Percentiles rank a stretch among this genome's conserved stretches.
phyloP scores from a whole-genome alignment of 2,329 filamentous ascomycete genomes.

The Thelonectria rubi region DNA sequence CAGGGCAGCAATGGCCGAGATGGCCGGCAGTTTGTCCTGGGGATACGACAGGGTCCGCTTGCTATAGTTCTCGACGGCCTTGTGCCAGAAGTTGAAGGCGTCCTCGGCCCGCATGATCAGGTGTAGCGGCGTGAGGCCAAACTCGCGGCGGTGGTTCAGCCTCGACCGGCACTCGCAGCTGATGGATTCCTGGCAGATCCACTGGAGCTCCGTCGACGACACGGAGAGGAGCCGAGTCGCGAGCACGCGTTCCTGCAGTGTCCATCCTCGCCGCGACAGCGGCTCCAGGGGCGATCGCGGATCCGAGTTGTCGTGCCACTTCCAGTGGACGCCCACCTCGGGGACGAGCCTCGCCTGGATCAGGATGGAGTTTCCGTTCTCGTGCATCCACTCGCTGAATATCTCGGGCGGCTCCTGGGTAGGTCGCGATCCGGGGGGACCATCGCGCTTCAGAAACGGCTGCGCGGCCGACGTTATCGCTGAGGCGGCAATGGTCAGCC shows the following conservation, averaged over 20 bases:
- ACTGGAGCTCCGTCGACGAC: conserved; percentile 29
- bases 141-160: conserved; percentile 37
- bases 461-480: conserved; percentile 24
- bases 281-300: conserved; percentile 26
- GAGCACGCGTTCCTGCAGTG: conserved; percentile 33
- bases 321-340: conserved; percentile 31
- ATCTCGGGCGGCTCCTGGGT: neutral
- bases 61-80: conserved; percentile 43
- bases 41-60: conserved; percentile 33
- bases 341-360: conserved; percentile 20
- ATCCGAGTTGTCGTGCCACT: conserved; percentile 21
- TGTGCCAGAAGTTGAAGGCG: conserved; percentile 43
- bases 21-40: conserved; percentile 42
- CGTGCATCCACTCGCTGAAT: neutral
- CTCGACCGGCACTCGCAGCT: conserved; percentile 39
- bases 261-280: conserved; percentile 29
- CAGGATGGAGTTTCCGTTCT: neutral
- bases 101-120: conserved; percentile 26
- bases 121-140: conserved; percentile 30
- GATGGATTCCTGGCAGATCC: conserved; percentile 31
- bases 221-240: conserved; percentile 29
- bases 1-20: conserved; percentile 42
- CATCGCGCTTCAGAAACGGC: neutral
- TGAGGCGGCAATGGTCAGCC: conserved; percentile 32
- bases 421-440: neutral